Conservation (phyloP, 1,284 basidiomycete genomes). For the Inonotus hispidus region DNA sequence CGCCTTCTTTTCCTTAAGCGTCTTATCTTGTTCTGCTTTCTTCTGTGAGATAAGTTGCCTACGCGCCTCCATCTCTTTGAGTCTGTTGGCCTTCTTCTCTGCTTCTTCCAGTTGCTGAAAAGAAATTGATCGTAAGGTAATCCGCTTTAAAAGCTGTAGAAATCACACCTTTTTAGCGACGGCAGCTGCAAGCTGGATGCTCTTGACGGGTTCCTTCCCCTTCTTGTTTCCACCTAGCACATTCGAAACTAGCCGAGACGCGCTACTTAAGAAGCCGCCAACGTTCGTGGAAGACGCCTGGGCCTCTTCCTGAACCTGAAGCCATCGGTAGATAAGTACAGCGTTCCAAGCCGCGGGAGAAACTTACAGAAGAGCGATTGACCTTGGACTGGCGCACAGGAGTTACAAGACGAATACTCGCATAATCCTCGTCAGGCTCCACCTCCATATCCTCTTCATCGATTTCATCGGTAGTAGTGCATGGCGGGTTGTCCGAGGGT, state of each 20-base stretch:
- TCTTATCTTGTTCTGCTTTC: constrained; percentile 76
- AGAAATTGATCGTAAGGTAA: neutral
- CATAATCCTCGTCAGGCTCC: constrained; percentile 30
- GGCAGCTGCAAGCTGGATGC: constrained; percentile 73
- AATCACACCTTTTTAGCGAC: constrained; percentile 77
- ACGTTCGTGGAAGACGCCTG: constrained; percentile 14
- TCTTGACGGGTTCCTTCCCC: constrained; percentile 70
- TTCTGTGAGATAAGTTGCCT: constrained; percentile 65
- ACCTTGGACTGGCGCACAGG: constrained; percentile 34
- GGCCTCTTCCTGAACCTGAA: neutral
- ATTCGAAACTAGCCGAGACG: constrained; percentile 57
- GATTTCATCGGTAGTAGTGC: constrained; percentile 3
- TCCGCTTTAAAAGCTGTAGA: neutral
- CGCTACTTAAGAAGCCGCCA: constrained; percentile 57
- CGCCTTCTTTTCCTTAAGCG: constrained; percentile 58
- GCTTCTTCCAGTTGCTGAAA: constrained; percentile 79
- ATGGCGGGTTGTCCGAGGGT: constrained; percentile 16
- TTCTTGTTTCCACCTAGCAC: constrained; percentile 65
- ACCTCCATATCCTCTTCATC: constrained; percentile 29
- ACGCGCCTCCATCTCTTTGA: constrained; percentile 77
- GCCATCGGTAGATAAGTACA: neutral
- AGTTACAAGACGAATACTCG: constrained; percentile 19
- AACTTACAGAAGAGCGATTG: constrained; percentile 38
- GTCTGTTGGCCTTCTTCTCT: constrained; percentile 68
- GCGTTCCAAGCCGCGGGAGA: neutral